Evolutionary conservation across 257 asterid species (phyloP).

Genomic region (Solanum piurae): DNA sequence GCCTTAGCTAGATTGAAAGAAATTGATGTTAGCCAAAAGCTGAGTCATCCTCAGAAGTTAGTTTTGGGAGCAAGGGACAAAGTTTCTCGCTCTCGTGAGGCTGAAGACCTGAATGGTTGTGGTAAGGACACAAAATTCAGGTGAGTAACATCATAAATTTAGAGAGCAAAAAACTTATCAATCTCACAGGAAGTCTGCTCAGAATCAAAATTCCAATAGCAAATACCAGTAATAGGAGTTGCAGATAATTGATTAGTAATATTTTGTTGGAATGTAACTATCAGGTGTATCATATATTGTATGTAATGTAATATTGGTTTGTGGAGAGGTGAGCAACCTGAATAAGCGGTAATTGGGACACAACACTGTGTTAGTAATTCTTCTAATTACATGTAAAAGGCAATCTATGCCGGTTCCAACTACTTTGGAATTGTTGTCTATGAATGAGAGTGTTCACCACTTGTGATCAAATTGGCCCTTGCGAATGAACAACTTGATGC

Average conservation of each 20-base stretch:
- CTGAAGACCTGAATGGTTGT: slow-evolving; percentile 12
- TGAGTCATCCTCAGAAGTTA: slow-evolving; percentile 30
- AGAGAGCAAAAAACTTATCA: background rate
- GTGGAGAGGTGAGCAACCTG: background rate
- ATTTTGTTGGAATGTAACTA: background rate
- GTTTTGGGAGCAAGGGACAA: slow-evolving; percentile 33
- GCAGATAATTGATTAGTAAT: background rate
- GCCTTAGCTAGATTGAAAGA: slow-evolving; percentile 24
- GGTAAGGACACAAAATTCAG: slow-evolving; percentile 19
- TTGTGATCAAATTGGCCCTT: background rate
- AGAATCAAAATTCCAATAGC: background rate
- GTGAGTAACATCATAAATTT: slow-evolving; percentile 4
- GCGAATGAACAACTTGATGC: background rate
- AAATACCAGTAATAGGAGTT: background rate
- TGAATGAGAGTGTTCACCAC: background rate
- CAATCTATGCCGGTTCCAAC: background rate
- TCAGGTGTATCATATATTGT: background rate
- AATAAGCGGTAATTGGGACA: background rate
- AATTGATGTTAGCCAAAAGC: slow-evolving; percentile 30
- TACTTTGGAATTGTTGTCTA: background rate
- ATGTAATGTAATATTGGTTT: background rate
- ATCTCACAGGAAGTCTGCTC: background rate
- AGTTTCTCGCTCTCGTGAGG: slow-evolving; percentile 23
- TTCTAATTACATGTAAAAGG: background rate
- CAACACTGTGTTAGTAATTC: background rate